A percentile compares a stretch with the other conserved stretches of the same genome.
Evolutionary conservation across 148 eudicot genomes (phyloP).

Genomic region (Cornus kousa): DNA sequence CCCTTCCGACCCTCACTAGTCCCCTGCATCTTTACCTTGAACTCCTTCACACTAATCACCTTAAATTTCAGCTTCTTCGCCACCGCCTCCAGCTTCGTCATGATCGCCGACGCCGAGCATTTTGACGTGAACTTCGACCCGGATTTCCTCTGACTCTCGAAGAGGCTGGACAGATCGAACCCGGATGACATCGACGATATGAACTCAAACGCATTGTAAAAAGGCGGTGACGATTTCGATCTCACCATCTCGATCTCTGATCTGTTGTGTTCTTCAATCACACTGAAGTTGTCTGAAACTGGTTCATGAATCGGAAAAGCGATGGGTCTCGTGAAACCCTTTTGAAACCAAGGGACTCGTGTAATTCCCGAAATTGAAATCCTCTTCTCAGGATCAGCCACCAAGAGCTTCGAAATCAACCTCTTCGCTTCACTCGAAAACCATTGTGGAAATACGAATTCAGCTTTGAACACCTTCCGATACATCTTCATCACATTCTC

Average conservation of each 20-base stretch:
- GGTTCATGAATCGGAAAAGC: slow-evolving; percentile 23
- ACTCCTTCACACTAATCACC: slow-evolving; percentile 42
- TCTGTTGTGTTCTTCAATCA: not conserved
- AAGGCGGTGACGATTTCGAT: slow-evolving; percentile 50
- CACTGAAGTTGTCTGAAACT: not conserved
- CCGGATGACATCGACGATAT: slow-evolving; percentile 91
- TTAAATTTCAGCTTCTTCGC: slow-evolving; percentile 50
- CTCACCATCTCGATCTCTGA: slow-evolving; percentile 15
- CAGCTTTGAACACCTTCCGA: slow-evolving; percentile 52
- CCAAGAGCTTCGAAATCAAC: slow-evolving; percentile 55
- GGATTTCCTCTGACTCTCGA: slow-evolving; percentile 38
- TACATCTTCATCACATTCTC: slow-evolving; percentile 73
- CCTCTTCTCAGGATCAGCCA: slow-evolving; percentile 47
- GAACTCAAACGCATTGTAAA: slow-evolving; percentile 81
- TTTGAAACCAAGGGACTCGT: slow-evolving; percentile 56
- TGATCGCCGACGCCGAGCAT: slow-evolving; percentile 44
- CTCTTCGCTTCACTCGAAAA: slow-evolving; percentile 49
- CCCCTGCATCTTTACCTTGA: slow-evolving; percentile 56
- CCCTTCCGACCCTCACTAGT: slow-evolving; percentile 67
- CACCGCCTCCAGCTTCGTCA: slow-evolving; percentile 40
- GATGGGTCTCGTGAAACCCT: slow-evolving; percentile 27
- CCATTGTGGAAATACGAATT: slow-evolving; percentile 66
- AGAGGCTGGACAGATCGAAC: slow-evolving; percentile 68
- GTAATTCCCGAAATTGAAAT: slow-evolving; percentile 50
- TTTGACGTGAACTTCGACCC: slow-evolving; percentile 68